Evolutionary conservation across 768 basidiomycete species (phyloP).

Genomic region (Lactifluus echinatus): DNA sequence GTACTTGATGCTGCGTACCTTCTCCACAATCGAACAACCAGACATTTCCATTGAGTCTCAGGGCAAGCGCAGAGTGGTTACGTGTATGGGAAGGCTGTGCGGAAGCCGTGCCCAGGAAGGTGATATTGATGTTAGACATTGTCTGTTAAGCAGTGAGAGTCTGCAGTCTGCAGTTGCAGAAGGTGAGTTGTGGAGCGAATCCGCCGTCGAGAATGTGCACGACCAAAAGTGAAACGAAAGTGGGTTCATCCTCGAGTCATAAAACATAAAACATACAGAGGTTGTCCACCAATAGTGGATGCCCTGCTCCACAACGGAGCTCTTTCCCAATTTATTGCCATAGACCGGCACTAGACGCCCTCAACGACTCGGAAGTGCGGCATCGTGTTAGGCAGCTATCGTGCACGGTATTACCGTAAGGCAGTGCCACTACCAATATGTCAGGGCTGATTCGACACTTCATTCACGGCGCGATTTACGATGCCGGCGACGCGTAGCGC

Average conservation of each 20-base stretch:
- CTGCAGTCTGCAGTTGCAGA: no score
- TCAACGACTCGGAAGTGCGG: no score
- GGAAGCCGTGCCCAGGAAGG: slow-evolving; percentile 76
- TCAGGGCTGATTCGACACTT: background rate
- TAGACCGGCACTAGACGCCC: no score
- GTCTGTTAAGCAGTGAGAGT: background rate
- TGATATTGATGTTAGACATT: slow-evolving; percentile 38
- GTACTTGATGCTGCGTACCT: slow-evolving; percentile 71
- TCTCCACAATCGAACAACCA: slow-evolving; percentile 87
- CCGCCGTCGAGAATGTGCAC: background rate
- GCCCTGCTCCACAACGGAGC: no score
- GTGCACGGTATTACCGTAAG: background rate
- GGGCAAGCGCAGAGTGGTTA: slow-evolving; percentile 65
- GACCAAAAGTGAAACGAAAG: background rate
- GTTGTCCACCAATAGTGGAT: no score
- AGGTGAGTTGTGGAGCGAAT: background rate
- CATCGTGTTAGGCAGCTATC: background rate
- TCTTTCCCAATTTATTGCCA: no score
- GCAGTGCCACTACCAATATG: background rate
- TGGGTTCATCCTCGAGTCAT: background rate
- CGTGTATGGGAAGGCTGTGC: slow-evolving; percentile 73
- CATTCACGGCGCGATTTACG: background rate
- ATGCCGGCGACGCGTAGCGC: slow-evolving; percentile 14
- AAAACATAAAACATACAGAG: background rate
- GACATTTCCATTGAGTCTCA: slow-evolving; percentile 58